Evolutionary conservation across 768 basidiomycete species (phyloP).

Genomic region (Russula virescens): DNA sequence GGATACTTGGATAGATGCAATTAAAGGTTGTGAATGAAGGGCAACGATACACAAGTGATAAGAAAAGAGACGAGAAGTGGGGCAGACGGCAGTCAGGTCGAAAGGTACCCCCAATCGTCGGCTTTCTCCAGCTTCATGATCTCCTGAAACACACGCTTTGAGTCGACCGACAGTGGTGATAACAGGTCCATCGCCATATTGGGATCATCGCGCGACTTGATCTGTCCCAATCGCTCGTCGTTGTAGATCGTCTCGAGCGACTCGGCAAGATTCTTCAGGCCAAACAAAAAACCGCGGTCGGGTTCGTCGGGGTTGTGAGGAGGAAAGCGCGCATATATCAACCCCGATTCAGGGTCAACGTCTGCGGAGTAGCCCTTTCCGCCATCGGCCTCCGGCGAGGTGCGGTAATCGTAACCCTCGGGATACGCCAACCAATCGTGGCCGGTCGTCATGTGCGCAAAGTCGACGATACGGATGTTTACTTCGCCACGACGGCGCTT

Average conservation of each 20-base stretch:
- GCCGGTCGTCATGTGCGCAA: conserved; percentile 97
- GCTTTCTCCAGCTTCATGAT: conserved; percentile 57
- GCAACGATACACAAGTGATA: conserved; percentile 6
- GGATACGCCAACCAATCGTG: conserved; percentile 77
- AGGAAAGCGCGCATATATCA: conserved; percentile 89
- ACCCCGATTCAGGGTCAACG: conserved; percentile 74
- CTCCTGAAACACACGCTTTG: conserved; percentile 74
- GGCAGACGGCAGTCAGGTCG: conserved; percentile 42
- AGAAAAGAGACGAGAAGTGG: neutral
- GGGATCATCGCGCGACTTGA: conserved; percentile 54
- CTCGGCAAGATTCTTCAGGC: conserved; percentile 73
- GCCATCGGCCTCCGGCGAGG: conserved; percentile 42
- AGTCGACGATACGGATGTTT: conserved; percentile 95
- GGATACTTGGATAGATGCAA: conserved; percentile 16
- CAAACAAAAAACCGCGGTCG: conserved; percentile 91
- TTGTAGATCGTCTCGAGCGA: conserved; percentile 84
- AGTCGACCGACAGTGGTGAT: conserved; percentile 59
- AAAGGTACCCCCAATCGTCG: conserved; percentile 73
- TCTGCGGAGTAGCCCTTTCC: conserved; percentile 78
- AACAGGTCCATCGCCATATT: conserved; percentile 44
- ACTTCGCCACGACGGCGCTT: conserved; percentile 83
- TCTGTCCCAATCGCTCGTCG: conserved; percentile 67
- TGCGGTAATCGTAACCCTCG: conserved; percentile 36
- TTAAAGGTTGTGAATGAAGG: conserved; percentile 1
- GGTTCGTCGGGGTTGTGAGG: conserved; percentile 86